Conservation (phyloP, 1,139 yeast genomes). For the Nakaseomyces nivariensis region DNA sequence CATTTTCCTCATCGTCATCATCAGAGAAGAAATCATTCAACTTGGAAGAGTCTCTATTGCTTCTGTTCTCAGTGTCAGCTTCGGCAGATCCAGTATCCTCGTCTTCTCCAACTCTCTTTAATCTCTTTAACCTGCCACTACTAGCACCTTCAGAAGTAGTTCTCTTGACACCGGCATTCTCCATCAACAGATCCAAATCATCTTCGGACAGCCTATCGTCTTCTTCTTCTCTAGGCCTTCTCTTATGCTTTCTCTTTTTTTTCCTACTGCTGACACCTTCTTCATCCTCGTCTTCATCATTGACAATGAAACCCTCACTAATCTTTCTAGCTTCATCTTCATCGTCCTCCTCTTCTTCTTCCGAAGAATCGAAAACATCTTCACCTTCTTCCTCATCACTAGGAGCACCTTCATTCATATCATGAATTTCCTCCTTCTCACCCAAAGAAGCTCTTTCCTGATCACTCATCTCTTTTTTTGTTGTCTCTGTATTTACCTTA, state of each 20-base stretch:
- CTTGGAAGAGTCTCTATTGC: conserved; percentile 30
- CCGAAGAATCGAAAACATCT: conserved; percentile 56
- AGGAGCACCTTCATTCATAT: conserved; percentile 23
- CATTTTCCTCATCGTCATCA: conserved; percentile 45
- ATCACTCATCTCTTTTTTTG: conserved; percentile 6
- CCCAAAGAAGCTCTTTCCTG: conserved; percentile 6
- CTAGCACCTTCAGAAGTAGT: conserved; percentile 30
- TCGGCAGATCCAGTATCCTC: conserved; percentile 15
- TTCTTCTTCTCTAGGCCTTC: conserved; percentile 30
- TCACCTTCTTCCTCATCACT: conserved; percentile 38
- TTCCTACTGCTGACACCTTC: conserved; percentile 31
- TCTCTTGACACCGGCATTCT: conserved; percentile 64
- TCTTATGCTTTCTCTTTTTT: conserved; percentile 34
- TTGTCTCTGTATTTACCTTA: conserved; percentile 8
- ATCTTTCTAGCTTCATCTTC: conserved; percentile 68
- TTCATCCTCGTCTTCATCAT: conserved; percentile 68
- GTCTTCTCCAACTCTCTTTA: conserved; percentile 56
- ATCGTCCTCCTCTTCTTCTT: conserved; percentile 65
- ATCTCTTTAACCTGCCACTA: conserved; percentile 59
- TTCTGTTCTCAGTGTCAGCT: conserved; percentile 28
- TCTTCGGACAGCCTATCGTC: conserved; percentile 81
- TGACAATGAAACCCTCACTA: conserved; percentile 89
- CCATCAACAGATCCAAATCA: conserved; percentile 83
- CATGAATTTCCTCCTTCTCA: conserved; percentile 29
- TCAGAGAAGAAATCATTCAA: conserved; percentile 79